Evolutionary conservation across 495 filamentous ascomycete genomes (phyloP), one percentile per base, ranked within the genome.

Genomic region (Recurvomyces mirabilis): DNA sequence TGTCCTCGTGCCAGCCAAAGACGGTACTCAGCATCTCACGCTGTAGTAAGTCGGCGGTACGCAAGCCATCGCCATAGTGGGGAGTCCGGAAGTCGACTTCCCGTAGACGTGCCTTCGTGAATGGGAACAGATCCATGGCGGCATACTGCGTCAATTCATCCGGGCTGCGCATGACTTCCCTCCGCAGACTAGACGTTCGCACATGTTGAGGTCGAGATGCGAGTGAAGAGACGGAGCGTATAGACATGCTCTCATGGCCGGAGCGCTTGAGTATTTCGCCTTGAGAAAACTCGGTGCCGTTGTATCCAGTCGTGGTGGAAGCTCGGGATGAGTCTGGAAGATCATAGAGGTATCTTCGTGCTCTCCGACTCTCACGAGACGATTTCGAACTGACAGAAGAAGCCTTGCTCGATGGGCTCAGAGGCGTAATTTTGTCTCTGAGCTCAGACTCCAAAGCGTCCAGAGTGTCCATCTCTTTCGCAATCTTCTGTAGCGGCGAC

Each of bases 1-100:
- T 78, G 55, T 94, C 87, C 38, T 81, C 81, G 43, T 86, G 78
- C 87, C 89, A 96, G 9, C 91, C 93, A 66, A 98, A 98, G 1
- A 98, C 86, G 22, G 85, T 81, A 58, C 75, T 85, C 15, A 98
- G 68, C 93, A 96, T 96, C 64, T 94, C 84, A 28, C 73, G 76
- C 37, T 89, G 79, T 29, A 94, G 73, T 52, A 91, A 81, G 58
- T 95, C 82, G 20, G 88, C 78, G 1, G 82, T 89, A 21, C 91
- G 60, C 30, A 73, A 69, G 4, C 66, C 56, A 46, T 81, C 72
- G 46, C 84, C 80, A 22, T 75, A 68, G 15, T 73, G 68, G 1
- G 79, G 72, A 31, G 78, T 70, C 55, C 79, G 77, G 59, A 85
- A 93, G 1, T 81, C 78, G 26, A 93, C 78, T 41, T 91, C 87